Percentiles rank a stretch among this genome's conserved stretches.
Conservation (phyloP, 768 basidiomycete species). For the Boletus speciosus region DNA sequence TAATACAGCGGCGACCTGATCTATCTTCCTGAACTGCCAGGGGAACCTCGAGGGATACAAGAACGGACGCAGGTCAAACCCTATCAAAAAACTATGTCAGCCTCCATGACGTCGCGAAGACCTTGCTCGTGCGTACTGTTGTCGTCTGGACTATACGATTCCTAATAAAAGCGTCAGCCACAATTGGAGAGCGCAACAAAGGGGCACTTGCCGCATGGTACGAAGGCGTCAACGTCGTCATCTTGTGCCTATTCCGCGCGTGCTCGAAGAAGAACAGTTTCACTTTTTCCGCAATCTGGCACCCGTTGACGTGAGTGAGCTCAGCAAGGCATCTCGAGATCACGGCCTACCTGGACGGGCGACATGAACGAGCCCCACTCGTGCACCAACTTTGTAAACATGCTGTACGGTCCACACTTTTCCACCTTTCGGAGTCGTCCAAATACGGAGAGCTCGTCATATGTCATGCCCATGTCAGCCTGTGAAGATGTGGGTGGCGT, state of each 20-base stretch:
- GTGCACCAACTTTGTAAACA: conserved; percentile 91
- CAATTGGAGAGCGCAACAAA: neutral
- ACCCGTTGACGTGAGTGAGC: conserved; percentile 23
- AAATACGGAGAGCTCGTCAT: conserved; percentile 91
- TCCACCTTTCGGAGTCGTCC: conserved; percentile 93
- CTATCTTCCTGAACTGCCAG: conserved; percentile 97
- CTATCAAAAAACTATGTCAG: conserved; percentile 37
- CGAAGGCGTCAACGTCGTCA: conserved; percentile 92
- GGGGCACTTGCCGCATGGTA: conserved; percentile 78
- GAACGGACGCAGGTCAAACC: conserved; percentile 95
- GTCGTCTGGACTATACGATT: conserved; percentile 95
- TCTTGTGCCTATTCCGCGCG: conserved; percentile 96
- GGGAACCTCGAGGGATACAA: conserved; percentile 92
- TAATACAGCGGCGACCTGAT: conserved; percentile 71
- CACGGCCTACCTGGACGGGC: conserved; percentile 62
- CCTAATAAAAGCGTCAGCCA: conserved; percentile 42
- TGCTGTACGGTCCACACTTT: conserved; percentile 97
- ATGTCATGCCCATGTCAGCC: conserved; percentile 99
- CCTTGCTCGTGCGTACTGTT: conserved; percentile 60
- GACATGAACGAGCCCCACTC: conserved; percentile 90
- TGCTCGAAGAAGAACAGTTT: conserved; percentile 97
- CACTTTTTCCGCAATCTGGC: conserved; percentile 89
- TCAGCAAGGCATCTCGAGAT: neutral
- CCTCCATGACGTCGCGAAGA: too few species aligned
- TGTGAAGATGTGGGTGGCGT: conserved; percentile 26